Evolutionary conservation across 148 eudicot species (phyloP).

Genomic region (Drosera capensis): DNA sequence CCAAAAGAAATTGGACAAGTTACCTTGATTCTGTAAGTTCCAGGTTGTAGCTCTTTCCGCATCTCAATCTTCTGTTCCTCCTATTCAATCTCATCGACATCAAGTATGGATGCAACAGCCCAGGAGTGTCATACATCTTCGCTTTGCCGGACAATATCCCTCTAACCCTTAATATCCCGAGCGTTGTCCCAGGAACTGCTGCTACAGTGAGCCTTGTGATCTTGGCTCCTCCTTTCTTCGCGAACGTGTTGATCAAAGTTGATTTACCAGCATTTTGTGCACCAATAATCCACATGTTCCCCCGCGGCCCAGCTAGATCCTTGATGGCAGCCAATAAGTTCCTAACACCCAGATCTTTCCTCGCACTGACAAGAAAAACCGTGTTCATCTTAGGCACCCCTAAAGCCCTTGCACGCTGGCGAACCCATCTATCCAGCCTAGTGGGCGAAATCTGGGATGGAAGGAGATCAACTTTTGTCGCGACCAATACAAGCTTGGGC

Average conservation of each 20-base stretch:
- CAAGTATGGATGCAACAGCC: constrained; percentile 74
- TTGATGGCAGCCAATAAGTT: constrained; percentile 61
- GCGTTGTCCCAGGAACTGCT: constrained; percentile 91
- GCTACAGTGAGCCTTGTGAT: constrained; percentile 84
- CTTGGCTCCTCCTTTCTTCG: constrained; percentile 77
- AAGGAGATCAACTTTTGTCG: constrained; percentile 84
- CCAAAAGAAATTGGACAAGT: constrained; percentile 10
- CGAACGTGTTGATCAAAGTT: constrained; percentile 71
- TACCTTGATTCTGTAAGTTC: constrained; percentile 79
- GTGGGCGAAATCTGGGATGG: constrained; percentile 87
- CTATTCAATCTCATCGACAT: constrained; percentile 69
- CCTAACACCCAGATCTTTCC: constrained; percentile 85
- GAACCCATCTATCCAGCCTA: constrained; percentile 88
- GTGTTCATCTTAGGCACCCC: constrained; percentile 87
- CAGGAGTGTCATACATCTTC: constrained; percentile 93
- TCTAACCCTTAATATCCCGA: constrained; percentile 82
- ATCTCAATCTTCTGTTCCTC: constrained; percentile 93
- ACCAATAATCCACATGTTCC: constrained; percentile 95
- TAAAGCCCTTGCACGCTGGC: constrained; percentile 70
- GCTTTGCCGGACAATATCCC: constrained; percentile 89
- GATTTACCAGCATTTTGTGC: constrained; percentile 98
- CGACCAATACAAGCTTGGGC: constrained; percentile 85
- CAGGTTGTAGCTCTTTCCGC: constrained; percentile 73
- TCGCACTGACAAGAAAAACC: constrained; percentile 73
- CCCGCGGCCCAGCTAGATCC: constrained; percentile 84